Evolutionary conservation across 208 protist genomes (phyloP), one percentile per base, ranked within the genome.

Genomic region (Trypanosoma melophagium): DNA sequence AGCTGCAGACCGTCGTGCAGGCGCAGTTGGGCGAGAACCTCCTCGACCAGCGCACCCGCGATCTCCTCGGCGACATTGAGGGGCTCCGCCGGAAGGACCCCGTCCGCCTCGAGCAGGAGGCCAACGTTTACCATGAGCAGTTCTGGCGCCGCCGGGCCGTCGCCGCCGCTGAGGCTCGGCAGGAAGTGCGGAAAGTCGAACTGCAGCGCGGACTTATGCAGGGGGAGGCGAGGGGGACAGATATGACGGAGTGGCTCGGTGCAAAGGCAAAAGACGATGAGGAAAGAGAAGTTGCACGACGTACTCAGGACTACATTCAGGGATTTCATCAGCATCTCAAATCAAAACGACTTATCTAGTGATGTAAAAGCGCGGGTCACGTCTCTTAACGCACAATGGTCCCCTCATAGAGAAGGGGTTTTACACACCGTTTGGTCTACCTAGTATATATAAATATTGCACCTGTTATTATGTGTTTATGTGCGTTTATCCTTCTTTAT

Each of bases 291-390:
- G 85, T 95, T 38, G 86, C 90, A 17, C 79, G 87, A 3, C 80
- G 90, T 12, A 95, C 90, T 21, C 86, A 93, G 68, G 90, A 95
- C 28, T 95, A 95, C 72, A 93, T 95, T 49, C 90, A 93, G 45
- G 90, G 90, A 25, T 95, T 95, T 58, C 90, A 95, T 50, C 86
- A 95, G 74, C 90, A 95, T 62, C 78, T 95, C 21, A 95, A 95
- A 65, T 85, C 87, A 5, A 93, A 92, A 78, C 79, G 87, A 28
- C 86, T 95, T 31, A 93, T 95, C 65, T 95, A 82, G 45, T 8
- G 1, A 38, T 60, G 21, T 35, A 10, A 13, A 38, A 35, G 16
- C 16, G 10, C 16, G 5, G 5, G 5, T 35, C 5, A n/a, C n/a
- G 28, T 35, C 28, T 35, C 28, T 35, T 35, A 35, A 35, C 28